Evolutionary conservation across 2,329 filamentous ascomycete genomes (phyloP).

Genomic region (Pyricularia sp.): DNA sequence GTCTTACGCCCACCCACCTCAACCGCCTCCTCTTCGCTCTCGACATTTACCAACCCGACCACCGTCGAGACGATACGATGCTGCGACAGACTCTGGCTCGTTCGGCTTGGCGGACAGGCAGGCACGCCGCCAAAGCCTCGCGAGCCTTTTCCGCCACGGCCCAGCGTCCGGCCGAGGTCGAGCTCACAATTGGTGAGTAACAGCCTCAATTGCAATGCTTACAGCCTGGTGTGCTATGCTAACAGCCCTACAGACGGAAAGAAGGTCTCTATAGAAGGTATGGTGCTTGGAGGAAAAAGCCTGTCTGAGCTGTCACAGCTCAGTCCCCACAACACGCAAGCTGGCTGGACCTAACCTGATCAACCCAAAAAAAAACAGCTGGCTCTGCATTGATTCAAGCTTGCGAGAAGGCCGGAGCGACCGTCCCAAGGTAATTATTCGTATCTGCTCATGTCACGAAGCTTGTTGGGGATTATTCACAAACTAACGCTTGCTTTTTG

Average conservation of each 20-base stretch:
- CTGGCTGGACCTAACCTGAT: constrained; percentile 9
- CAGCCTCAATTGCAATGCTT: constrained; percentile 10
- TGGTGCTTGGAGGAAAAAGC: constrained; percentile 8
- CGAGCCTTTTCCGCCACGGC: constrained; percentile 73
- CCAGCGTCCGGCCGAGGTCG: constrained; percentile 76
- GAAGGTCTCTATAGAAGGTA: constrained; percentile 97
- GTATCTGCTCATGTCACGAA: background rate
- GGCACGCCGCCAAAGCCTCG: constrained; percentile 45
- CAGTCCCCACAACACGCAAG: background rate
- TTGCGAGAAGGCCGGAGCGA: constrained; percentile 92
- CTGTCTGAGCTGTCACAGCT: background rate
- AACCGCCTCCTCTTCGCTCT: constrained; percentile 17
- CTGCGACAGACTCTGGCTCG: constrained; percentile 55
- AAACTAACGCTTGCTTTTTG: constrained; percentile 18
- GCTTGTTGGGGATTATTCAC: background rate
- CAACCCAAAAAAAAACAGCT: constrained; percentile 40
- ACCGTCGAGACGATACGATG: constrained; percentile 51
- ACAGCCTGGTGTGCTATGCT: constrained; percentile 16
- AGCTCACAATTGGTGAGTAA: constrained; percentile 79
- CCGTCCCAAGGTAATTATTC: constrained; percentile 60
- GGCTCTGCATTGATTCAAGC: constrained; percentile 96
- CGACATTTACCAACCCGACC: constrained; percentile 15
- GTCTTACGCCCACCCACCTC: constrained; percentile 1
- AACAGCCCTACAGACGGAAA: constrained; percentile 62
- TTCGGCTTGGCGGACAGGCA: constrained; percentile 54